Evolutionary conservation across 345 rosid genomes (phyloP).

Genomic region (Pseudoturritis turrita): DNA sequence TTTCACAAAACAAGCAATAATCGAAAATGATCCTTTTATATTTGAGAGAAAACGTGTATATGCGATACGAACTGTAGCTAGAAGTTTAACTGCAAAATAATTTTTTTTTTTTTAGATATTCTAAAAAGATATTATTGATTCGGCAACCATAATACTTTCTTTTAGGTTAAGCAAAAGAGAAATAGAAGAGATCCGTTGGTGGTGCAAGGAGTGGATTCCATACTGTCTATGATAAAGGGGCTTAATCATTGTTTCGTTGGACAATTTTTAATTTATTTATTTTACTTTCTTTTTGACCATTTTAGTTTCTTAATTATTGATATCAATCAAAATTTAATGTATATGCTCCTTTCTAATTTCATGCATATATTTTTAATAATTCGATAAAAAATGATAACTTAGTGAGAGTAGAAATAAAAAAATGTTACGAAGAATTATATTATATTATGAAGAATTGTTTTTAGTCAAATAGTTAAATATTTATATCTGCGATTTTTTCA

Average conservation of each 20-base stretch:
- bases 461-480: no score
- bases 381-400: no score
- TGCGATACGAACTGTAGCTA: not conserved
- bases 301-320: slow-evolving; percentile 11
- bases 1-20: not conserved
- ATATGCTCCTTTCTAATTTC: not conserved
- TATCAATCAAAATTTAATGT: no score
- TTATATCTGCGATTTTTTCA: no score
- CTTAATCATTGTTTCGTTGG: slow-evolving; percentile 26
- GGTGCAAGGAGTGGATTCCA: slow-evolving; percentile 35
- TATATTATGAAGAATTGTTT: no score
- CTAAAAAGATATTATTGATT: not conserved
- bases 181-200: slow-evolving; percentile 6
- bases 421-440: no score
- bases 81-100: not conserved
- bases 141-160: not conserved
- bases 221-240: slow-evolving; percentile 28
- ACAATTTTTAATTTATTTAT: not conserved
- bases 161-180: slow-evolving; percentile 18
- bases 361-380: no score
- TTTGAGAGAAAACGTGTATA: slow-evolving; percentile 9
- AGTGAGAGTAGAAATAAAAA: no score
- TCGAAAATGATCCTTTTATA: not conserved
- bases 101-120: not conserved
- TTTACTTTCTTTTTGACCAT: not conserved